Conservation (phyloP, 495 filamentous ascomycete species). For the Penicillium samsonianum region DNA sequence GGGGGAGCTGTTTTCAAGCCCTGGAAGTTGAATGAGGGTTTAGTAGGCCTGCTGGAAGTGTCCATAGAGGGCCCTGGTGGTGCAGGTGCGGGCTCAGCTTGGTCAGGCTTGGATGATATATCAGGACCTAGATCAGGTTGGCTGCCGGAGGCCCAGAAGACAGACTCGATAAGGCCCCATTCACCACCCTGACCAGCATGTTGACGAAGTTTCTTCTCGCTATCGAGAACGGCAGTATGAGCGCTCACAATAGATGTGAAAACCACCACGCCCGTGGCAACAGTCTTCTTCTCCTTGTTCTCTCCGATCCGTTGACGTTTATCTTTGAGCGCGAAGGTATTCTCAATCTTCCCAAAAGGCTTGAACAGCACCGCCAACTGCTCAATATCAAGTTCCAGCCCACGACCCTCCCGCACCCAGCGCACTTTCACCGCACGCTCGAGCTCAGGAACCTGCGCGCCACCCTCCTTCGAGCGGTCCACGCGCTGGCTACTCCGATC, state of each 20-base stretch:
- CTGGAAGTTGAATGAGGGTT: constrained; percentile 41
- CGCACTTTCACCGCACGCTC: constrained; percentile 62
- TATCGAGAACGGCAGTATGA: constrained; percentile 59
- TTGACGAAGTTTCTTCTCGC: constrained; percentile 42
- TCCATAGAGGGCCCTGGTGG: constrained; percentile 25
- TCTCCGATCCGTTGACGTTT: constrained; percentile 54
- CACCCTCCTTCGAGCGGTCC: constrained; percentile 44
- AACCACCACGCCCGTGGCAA: constrained; percentile 56
- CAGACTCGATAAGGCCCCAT: constrained; percentile 53
- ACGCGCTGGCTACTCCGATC: constrained; percentile 40
- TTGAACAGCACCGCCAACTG: constrained; percentile 47
- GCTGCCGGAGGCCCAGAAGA: constrained; percentile 56
- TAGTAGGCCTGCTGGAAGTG: constrained; percentile 21
- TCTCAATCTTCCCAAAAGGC: constrained; percentile 59
- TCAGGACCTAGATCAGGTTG: constrained; percentile 45
- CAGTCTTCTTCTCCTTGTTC: constrained; percentile 54
- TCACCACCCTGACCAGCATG: constrained; percentile 31
- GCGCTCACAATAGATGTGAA: constrained; percentile 61
- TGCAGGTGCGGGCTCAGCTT: constrained; percentile 11
- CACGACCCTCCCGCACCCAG: constrained; percentile 53
- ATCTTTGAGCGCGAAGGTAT: constrained; percentile 54
- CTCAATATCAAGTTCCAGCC: constrained; percentile 46
- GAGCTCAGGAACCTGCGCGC: constrained; percentile 52
- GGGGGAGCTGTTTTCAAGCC: constrained; percentile 34
- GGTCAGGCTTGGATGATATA: constrained; percentile 22